These are phyloP conservation scores for Trichosporon sp. DNA, from an alignment of 1,284 basidiomycete species.

Conservation along the genomic window DNA sequence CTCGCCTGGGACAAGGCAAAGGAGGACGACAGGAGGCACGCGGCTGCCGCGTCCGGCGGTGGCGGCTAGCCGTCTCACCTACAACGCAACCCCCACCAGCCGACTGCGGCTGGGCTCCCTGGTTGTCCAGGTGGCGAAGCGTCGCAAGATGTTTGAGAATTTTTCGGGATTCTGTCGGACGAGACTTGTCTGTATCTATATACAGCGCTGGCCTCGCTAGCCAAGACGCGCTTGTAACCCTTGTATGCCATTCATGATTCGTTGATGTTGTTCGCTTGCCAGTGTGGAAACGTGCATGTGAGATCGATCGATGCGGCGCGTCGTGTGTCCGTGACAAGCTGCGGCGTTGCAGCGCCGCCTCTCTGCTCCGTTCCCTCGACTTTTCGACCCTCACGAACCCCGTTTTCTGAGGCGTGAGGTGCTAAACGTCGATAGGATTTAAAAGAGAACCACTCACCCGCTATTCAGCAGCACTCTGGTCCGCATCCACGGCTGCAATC, in stretches of 20 bases:
- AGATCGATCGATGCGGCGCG: background rate
- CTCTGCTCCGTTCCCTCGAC: background rate
- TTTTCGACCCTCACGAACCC: background rate
- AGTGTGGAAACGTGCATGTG: background rate
- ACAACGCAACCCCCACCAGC: too few species aligned
- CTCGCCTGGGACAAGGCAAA: constrained; percentile 10
- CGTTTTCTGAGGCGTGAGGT: background rate
- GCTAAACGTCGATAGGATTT: background rate
- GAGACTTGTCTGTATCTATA: background rate
- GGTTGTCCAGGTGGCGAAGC: background rate
- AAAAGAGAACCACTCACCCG: background rate
- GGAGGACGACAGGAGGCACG: background rate
- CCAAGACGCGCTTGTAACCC: background rate
- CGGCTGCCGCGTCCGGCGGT: background rate
- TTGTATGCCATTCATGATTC: background rate
- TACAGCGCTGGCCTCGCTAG: background rate
- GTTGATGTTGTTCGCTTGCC: background rate
- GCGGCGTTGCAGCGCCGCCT: background rate
- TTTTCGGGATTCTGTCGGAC: constrained; percentile 2
- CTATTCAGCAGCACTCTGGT: background rate
- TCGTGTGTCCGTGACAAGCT: background rate
- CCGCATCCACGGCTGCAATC: background rate
- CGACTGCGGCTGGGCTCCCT: too few species aligned
- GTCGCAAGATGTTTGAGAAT: background rate
- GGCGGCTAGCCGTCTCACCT: background rate